Conservation (phyloP, 495 filamentous ascomycete species). For the Podospora didyma region DNA sequence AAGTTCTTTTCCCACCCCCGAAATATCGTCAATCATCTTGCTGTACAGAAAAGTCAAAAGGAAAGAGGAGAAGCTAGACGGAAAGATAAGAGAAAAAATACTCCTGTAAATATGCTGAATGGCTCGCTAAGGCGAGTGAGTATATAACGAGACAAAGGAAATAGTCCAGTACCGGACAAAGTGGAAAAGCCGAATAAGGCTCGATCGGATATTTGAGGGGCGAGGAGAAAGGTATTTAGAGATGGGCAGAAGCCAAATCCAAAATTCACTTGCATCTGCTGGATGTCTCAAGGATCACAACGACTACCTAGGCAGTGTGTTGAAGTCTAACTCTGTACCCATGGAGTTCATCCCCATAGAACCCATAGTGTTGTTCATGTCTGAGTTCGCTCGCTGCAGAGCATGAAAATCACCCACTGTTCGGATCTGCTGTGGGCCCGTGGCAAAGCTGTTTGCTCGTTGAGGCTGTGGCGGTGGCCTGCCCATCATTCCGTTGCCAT, state of each 20-base stretch:
- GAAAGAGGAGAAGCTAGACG: not conserved
- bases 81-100: constrained; percentile 6
- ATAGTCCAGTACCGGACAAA: not conserved
- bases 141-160: constrained; percentile 11
- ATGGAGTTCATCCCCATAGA: constrained; percentile 30
- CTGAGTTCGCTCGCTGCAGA: constrained; percentile 39
- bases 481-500: constrained; percentile 32
- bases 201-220: no score
- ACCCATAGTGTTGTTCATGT: constrained; percentile 31
- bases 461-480: constrained; percentile 36
- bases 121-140: constrained; percentile 1
- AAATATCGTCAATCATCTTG: not conserved
- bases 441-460: constrained; percentile 37
- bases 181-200: not conserved
- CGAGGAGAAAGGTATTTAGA: not conserved
- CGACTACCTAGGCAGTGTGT: constrained; percentile 28
- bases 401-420: constrained; percentile 47
- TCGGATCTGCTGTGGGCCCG: constrained; percentile 36
- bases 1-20: not conserved
- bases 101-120: constrained; percentile 15
- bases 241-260: not conserved
- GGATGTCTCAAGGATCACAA: constrained; percentile 1
- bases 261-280: not conserved
- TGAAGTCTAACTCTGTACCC: constrained; percentile 31
- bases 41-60: not conserved